A percentile compares a stretch with the other conserved stretches of the same genome.
Evolutionary conservation across 768 basidiomycete genomes (phyloP).

Genomic region (Lactarius hengduanensis): DNA sequence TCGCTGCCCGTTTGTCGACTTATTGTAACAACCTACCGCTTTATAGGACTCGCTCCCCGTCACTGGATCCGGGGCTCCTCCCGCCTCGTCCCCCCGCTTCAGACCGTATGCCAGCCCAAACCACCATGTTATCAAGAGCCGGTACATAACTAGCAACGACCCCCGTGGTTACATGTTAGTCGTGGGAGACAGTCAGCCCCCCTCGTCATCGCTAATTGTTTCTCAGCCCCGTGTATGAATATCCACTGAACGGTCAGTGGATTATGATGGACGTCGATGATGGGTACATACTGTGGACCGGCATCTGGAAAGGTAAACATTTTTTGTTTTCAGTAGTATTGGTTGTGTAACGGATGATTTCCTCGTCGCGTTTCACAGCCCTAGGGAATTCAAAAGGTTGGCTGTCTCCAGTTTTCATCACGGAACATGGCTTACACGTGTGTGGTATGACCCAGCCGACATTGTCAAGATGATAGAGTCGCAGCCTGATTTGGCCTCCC

Average conservation of each 20-base stretch:
- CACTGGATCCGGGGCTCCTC: conserved; percentile 27
- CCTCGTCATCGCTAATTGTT: conserved; percentile 16
- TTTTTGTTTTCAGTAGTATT: neutral
- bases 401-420: neutral
- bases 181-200: neutral
- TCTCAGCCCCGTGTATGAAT: conserved; percentile 79
- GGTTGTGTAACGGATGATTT: conserved; percentile 15
- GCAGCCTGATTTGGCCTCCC: conserved; percentile 80
- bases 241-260: conserved; percentile 86
- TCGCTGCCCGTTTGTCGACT: neutral
- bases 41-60: conserved; percentile 38
- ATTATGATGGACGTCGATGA: conserved; percentile 97
- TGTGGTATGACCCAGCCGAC: conserved; percentile 55
- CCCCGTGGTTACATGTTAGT: conserved; percentile 84
- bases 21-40: neutral
- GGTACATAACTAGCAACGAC: conserved; percentile 90
- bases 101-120: conserved; percentile 72
- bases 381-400: conserved; percentile 87
- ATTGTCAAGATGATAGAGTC: conserved; percentile 93
- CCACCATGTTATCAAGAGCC: conserved; percentile 81
- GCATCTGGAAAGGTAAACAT: conserved; percentile 87
- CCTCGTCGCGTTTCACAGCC: conserved; percentile 43
- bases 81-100: conserved; percentile 39
- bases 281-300: conserved; percentile 89
- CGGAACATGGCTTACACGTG: conserved; percentile 13